Percentiles rank a stretch among this genome's conserved stretches.
Evolutionary conservation across 139 green algal species (phyloP).

Genomic region (Tetradesmus lagerheimii): DNA sequence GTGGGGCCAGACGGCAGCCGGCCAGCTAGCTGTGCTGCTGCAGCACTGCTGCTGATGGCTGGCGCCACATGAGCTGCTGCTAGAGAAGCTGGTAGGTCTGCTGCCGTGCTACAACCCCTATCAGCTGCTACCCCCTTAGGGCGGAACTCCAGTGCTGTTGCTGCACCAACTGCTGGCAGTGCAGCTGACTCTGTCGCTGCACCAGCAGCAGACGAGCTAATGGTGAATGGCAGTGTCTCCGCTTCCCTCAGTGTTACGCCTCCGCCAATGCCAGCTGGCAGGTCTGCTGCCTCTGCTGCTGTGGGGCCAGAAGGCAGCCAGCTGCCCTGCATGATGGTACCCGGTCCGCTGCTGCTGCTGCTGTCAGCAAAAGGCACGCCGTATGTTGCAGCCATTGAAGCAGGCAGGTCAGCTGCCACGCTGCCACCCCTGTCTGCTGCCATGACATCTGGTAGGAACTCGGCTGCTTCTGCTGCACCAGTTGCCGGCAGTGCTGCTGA

Average conservation of each 20-base stretch:
- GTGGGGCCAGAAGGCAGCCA: neutral
- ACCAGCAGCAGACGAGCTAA: neutral
- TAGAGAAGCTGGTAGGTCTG: neutral
- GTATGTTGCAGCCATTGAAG: neutral
- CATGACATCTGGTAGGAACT: too few species aligned
- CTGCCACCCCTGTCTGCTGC: too few species aligned
- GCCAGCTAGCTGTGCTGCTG: too few species aligned
- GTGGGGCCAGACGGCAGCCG: neutral
- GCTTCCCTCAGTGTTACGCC: neutral
- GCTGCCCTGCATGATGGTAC: neutral
- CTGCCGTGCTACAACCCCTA: too few species aligned
- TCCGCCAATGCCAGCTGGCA: neutral
- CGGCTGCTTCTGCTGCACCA: too few species aligned
- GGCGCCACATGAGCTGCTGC: too few species aligned
- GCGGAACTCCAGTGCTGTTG: neutral
- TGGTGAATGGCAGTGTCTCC: neutral
- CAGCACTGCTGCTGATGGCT: too few species aligned
- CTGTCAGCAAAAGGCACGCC: neutral
- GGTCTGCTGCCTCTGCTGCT: neutral
- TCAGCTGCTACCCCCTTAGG: neutral
- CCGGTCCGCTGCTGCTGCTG: neutral
- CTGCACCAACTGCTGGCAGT: neutral
- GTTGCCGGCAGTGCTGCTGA: neutral
- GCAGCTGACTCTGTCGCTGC: neutral
- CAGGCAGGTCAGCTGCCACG: too few species aligned